These are phyloP conservation scores for Pichia cephalocereana DNA, from an alignment of 805 yeast species.

Conservation along the genomic window DNA sequence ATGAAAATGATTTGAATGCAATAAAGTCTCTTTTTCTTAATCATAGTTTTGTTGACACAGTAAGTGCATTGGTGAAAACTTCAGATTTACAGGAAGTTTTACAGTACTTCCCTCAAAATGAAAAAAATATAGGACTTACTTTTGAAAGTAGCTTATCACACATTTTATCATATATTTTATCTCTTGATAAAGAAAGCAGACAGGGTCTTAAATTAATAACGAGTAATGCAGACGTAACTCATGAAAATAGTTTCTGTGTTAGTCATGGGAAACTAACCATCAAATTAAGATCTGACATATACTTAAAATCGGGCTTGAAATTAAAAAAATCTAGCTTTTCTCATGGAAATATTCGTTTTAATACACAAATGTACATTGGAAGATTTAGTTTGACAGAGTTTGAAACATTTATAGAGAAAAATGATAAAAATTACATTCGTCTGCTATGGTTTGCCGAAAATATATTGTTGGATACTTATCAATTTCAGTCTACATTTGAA, in stretches of 20 bases:
- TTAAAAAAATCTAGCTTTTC: conserved; percentile 23
- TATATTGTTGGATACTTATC: neutral
- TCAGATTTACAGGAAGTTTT: neutral
- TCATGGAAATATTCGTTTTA: conserved; percentile 16
- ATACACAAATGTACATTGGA: conserved; percentile 17
- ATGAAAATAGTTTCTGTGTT: conserved; percentile 25
- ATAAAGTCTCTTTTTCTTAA: conserved; percentile 3
- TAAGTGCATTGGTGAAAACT: neutral
- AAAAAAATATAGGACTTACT: neutral
- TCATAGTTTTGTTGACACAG: conserved; percentile 22
- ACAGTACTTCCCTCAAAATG: neutral
- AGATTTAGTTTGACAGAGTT: conserved; percentile 14
- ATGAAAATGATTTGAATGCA: neutral
- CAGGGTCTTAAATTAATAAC: conserved; percentile 11
- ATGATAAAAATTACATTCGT: conserved; percentile 17
- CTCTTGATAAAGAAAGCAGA: neutral
- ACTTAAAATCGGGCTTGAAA: conserved; percentile 25
- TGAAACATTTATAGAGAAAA: conserved; percentile 1
- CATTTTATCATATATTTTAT: neutral
- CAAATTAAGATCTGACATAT: conserved; percentile 24
- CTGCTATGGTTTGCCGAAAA: conserved; percentile 26
- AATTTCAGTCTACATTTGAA: conserved; percentile 3
- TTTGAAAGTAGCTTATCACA: neutral
- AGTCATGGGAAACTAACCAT: conserved; percentile 20
- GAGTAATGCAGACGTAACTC: conserved; percentile 17